Percentiles rank a stretch among this genome's conserved stretches.
These are phyloP conservation scores for Coelastrella sp. DNA, from an alignment of 139 green algal genomes.

Conservation along the genomic window DNA sequence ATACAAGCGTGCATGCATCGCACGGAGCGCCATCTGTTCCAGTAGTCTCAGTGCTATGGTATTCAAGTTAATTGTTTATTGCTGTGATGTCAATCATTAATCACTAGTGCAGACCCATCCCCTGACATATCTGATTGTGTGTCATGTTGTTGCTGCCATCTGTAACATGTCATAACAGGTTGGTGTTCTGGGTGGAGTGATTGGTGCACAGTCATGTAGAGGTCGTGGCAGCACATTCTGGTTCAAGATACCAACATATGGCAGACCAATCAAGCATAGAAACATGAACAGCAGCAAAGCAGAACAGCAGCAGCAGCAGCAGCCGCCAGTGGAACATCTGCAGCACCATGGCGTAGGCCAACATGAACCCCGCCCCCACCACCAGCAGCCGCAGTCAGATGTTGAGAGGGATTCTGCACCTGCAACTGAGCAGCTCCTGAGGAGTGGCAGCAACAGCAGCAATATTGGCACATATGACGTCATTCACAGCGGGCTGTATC, in stretches of 20 bases:
- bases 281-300: conserved; percentile 16
- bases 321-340: not conserved
- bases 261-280: not conserved
- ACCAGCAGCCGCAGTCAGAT: conserved; percentile 4
- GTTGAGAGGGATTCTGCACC: not conserved
- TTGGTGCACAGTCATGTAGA: conserved; percentile 75
- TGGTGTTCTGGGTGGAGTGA: conserved; percentile 78
- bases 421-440: too few relatives aligned
- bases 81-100: too few relatives aligned
- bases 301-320: conserved; percentile 6
- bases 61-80: too few relatives aligned
- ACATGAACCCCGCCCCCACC: too few relatives aligned
- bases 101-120: too few relatives aligned
- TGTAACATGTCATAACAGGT: too few relatives aligned
- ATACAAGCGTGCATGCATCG: too few relatives aligned
- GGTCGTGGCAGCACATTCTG: conserved; percentile 78
- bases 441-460: conserved; percentile 3
- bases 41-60: too few relatives aligned
- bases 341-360: too few relatives aligned
- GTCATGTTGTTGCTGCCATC: too few relatives aligned
- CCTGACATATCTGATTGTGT: too few relatives aligned
- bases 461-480: not conserved
- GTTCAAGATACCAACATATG: conserved; percentile 77
- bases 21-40: too few relatives aligned
- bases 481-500: conserved; percentile 9